Conservation (phyloP, 306 rosid species). For the Lathyrus aphaca region DNA sequence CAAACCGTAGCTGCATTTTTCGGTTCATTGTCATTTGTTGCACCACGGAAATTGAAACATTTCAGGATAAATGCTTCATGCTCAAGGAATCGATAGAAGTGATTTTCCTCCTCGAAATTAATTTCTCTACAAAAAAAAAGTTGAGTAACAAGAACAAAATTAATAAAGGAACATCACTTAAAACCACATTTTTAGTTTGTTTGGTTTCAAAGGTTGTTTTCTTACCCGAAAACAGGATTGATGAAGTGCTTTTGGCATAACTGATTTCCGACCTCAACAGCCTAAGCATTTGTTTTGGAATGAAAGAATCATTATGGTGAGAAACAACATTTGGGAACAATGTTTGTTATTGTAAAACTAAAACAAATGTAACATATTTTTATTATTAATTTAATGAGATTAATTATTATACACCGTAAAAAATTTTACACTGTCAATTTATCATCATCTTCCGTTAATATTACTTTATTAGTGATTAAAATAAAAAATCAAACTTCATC, state of each 20-base stretch:
- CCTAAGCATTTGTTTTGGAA: slow-evolving; percentile 52
- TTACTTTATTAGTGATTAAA: no score
- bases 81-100: slow-evolving; percentile 84
- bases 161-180: neutral
- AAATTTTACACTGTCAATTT: no score
- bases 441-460: no score
- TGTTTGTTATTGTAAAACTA: neutral
- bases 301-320: slow-evolving; percentile 21
- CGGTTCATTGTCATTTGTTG: slow-evolving; percentile 63
- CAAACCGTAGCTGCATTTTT: slow-evolving; percentile 67
- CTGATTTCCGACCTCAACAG: slow-evolving; percentile 81
- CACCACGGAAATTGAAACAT: slow-evolving; percentile 77
- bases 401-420: no score
- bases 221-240: slow-evolving; percentile 86
- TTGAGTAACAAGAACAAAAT: slow-evolving; percentile 30
- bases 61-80: slow-evolving; percentile 70
- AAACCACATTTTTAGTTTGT: neutral
- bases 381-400: no score
- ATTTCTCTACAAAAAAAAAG: slow-evolving; percentile 57
- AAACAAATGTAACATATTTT: neutral
- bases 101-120: slow-evolving; percentile 82
- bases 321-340: slow-evolving; percentile 7
- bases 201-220: slow-evolving; percentile 29
- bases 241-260: slow-evolving; percentile 76
- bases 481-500: no score